Conservation (phyloP, 768 basidiomycete species). For the Lactarius evosmus region DNA sequence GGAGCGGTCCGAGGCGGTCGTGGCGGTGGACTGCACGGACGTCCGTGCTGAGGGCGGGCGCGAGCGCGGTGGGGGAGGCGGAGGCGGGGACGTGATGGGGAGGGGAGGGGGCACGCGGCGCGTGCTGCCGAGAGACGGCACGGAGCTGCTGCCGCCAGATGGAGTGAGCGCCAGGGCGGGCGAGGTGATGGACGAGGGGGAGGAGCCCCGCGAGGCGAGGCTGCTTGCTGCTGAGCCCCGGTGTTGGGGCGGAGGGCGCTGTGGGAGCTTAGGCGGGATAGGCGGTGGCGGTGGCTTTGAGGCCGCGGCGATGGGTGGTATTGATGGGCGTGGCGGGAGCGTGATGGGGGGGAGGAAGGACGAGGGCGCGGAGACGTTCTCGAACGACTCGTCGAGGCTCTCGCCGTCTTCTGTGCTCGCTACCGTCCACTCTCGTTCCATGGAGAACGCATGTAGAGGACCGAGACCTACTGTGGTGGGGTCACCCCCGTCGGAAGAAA, state of each 20-base stretch:
- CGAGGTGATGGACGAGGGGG: constrained; percentile 38
- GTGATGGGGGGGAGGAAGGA: constrained; percentile 39
- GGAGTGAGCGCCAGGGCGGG: not conserved
- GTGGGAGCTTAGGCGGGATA: constrained; percentile 25
- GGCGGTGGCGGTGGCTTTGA: not conserved
- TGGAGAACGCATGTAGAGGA: constrained; percentile 37
- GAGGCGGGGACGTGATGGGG: not conserved
- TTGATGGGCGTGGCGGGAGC: constrained; percentile 28
- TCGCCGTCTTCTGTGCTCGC: constrained; percentile 46
- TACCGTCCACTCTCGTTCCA: constrained; percentile 39
- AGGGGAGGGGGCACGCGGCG: constrained; percentile 17
- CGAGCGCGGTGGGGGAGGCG: constrained; percentile 21
- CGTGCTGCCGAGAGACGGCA: constrained; percentile 10
- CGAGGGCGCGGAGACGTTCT: constrained; percentile 55
- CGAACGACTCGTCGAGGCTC: constrained; percentile 64
- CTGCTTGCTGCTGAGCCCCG: not conserved
- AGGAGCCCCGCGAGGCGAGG: constrained; percentile 24
- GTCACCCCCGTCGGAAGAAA: constrained; percentile 55
- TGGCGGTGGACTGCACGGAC: constrained; percentile 37
- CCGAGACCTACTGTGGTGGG: constrained; percentile 18
- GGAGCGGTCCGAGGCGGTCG: constrained; percentile 26
- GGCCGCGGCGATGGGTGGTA: constrained; percentile 23
- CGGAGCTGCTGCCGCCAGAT: constrained; percentile 8
- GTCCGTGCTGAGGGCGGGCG: constrained; percentile 33
- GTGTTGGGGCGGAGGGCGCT: constrained; percentile 12